A percentile compares a stretch with the other conserved stretches of the same genome.
phyloP scores from a whole-genome alignment of 331 rosid genomes.

The Pyrus hybrid region DNA sequence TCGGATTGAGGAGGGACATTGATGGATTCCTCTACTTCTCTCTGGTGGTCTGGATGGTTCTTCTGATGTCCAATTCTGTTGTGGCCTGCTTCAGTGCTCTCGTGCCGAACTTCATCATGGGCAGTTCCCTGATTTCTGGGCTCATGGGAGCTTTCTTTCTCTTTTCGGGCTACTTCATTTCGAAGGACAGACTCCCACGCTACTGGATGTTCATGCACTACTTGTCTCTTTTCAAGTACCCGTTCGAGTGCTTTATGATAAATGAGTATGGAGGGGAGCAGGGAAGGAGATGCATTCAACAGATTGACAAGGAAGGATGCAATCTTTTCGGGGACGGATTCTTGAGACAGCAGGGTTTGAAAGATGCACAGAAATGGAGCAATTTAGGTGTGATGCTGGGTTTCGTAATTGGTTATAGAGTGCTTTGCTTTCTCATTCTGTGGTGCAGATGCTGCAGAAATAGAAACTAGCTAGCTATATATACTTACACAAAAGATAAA shows the following conservation, averaged over 20 bases:
- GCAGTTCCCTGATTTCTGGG: conserved; percentile 81
- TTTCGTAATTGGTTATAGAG: conserved; percentile 73
- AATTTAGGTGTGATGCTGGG: conserved; percentile 77
- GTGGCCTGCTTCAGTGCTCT: conserved; percentile 74
- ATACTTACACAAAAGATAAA: neutral
- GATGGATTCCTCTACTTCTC: conserved; percentile 40
- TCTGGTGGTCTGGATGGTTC: conserved; percentile 52
- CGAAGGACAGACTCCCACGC: conserved; percentile 64
- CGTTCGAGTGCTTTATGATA: conserved; percentile 89
- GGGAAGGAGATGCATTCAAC: conserved; percentile 57
- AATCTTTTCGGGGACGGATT: conserved; percentile 48
- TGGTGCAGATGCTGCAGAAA: conserved; percentile 71
- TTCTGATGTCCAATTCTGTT: conserved; percentile 46
- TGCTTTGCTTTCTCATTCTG: conserved; percentile 62
- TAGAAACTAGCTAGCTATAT: conserved; percentile 26
- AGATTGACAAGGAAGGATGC: conserved; percentile 44
- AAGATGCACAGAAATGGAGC: conserved; percentile 72
- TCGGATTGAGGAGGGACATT: conserved; percentile 29
- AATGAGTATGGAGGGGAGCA: conserved; percentile 85
- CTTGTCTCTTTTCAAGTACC: conserved; percentile 84
- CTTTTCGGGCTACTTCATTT: conserved; percentile 88
- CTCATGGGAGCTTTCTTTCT: conserved; percentile 95
- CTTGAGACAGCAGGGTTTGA: conserved; percentile 63
- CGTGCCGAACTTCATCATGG: conserved; percentile 90
- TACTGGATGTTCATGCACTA: conserved; percentile 97